A percentile compares a stretch with the other conserved stretches of the same genome.
Evolutionary conservation across 345 rosid genomes (phyloP).

Genomic region (Murraya koenigii): DNA sequence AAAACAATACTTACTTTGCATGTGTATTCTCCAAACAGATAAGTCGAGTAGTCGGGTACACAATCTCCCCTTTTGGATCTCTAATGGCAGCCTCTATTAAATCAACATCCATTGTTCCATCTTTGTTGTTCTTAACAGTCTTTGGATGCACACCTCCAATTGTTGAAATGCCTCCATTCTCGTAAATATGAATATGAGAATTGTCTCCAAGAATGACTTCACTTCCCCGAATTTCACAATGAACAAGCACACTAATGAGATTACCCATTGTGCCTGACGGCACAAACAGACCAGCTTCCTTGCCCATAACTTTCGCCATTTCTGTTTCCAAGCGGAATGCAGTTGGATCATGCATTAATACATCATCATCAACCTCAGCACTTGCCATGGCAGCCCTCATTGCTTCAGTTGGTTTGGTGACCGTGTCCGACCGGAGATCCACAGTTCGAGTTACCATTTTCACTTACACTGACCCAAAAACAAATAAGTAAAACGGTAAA

Average conservation of each 20-base stretch:
- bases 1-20: constrained; percentile 58
- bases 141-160: constrained; percentile 92
- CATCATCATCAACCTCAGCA: constrained; percentile 95
- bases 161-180: constrained; percentile 85
- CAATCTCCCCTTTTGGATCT: constrained; percentile 61
- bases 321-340: constrained; percentile 63
- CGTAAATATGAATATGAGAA: constrained; percentile 74
- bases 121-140: constrained; percentile 68
- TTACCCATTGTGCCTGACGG: constrained; percentile 98
- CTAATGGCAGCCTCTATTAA: constrained; percentile 78
- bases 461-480: constrained; percentile 21
- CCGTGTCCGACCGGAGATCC: constrained; percentile 93
- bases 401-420: constrained; percentile 79
- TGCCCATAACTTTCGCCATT: constrained; percentile 67
- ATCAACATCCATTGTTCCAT: constrained; percentile 77
- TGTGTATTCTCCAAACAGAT: constrained; percentile 93
- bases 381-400: constrained; percentile 90
- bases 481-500: neutral
- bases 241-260: constrained; percentile 86
- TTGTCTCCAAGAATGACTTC: constrained; percentile 89
- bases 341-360: constrained; percentile 64
- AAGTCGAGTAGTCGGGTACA: constrained; percentile 80
- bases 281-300: constrained; percentile 88
- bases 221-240: constrained; percentile 86
- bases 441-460: constrained; percentile 67